Evolutionary conservation across 495 filamentous ascomycete genomes (phyloP).

Genomic region (Aspergillus biplanus): DNA sequence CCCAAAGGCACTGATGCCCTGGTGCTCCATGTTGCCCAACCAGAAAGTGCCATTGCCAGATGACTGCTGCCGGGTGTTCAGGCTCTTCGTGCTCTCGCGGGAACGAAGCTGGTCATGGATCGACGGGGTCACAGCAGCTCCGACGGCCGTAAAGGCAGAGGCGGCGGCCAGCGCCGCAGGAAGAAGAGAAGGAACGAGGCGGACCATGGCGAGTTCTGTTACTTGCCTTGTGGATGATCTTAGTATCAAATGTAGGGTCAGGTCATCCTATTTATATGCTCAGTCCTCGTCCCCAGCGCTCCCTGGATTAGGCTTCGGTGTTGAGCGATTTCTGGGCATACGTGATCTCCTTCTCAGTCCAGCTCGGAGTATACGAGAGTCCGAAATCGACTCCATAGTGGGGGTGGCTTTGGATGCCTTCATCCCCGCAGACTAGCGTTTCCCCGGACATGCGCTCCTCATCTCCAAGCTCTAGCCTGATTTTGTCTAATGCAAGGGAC

Average conservation of each 20-base stretch:
- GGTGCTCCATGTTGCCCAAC: neutral
- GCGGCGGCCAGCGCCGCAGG: neutral
- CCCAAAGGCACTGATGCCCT: slow-evolving; percentile 3
- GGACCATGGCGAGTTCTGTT: neutral
- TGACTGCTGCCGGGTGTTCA: neutral
- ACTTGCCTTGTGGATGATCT: neutral
- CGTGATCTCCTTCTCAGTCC: too few relatives aligned
- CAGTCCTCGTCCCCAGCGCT: neutral
- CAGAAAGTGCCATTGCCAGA: neutral
- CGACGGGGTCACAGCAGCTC: neutral
- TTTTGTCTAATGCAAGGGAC: neutral
- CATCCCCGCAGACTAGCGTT: too few relatives aligned
- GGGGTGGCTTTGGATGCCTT: too few relatives aligned
- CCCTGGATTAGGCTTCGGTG: too few relatives aligned
- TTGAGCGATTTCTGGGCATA: too few relatives aligned
- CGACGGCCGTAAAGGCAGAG: neutral
- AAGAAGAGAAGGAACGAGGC: neutral
- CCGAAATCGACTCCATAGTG: too few relatives aligned
- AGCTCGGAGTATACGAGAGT: too few relatives aligned
- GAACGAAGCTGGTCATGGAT: neutral
- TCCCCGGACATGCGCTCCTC: too few relatives aligned
- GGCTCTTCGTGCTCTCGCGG: neutral
- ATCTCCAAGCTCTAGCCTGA: too few relatives aligned
- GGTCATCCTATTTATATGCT: neutral
- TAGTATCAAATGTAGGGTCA: neutral